A percentile compares a stretch with the other conserved stretches of the same genome.
These are phyloP conservation scores for Aspergillus felis DNA, from an alignment of 2,329 filamentous ascomycete species.

Conservation along the genomic window DNA sequence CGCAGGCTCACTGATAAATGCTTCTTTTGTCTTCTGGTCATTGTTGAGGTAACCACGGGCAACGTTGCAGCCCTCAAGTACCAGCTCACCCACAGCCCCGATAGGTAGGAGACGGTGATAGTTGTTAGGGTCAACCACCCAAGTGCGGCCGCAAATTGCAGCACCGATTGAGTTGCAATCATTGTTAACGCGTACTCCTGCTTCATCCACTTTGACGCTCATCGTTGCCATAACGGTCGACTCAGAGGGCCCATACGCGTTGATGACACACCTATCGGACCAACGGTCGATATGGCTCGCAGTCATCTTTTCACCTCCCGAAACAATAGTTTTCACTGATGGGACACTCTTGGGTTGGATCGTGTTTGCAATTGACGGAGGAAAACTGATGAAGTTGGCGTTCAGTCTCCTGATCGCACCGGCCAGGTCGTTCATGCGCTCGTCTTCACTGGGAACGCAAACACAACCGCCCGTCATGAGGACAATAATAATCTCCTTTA, in stretches of 20 bases:
- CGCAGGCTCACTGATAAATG: conserved; percentile 31
- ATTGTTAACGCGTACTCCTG: conserved; percentile 25
- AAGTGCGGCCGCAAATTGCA: conserved; percentile 31
- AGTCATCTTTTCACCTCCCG: conserved; percentile 45
- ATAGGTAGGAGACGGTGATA: conserved; percentile 38
- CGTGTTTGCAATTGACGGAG: conserved; percentile 54
- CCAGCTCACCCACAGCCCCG: conserved; percentile 46
- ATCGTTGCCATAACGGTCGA: conserved; percentile 32
- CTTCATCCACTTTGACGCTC: conserved; percentile 28
- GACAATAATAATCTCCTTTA: conserved; percentile 53
- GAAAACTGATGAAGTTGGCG: conserved; percentile 54
- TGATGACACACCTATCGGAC: conserved; percentile 42
- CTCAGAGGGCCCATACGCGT: conserved; percentile 44
- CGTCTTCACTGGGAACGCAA: conserved; percentile 53
- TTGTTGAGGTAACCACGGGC: conserved; percentile 44
- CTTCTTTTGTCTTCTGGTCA: conserved; percentile 29
- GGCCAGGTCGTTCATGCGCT: conserved; percentile 49
- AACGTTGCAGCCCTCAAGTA: conserved; percentile 45
- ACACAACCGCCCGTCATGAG: conserved; percentile 57
- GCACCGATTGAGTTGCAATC: conserved; percentile 34
- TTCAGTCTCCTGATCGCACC: conserved; percentile 50
- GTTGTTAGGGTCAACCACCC: conserved; percentile 39
- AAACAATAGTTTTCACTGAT: conserved; percentile 40
- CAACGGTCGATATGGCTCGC: conserved; percentile 43
- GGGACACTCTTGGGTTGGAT: conserved; percentile 44